Conservation (phyloP, 352 stramenopile genomes). For the Saprolegnia diclina region DNA sequence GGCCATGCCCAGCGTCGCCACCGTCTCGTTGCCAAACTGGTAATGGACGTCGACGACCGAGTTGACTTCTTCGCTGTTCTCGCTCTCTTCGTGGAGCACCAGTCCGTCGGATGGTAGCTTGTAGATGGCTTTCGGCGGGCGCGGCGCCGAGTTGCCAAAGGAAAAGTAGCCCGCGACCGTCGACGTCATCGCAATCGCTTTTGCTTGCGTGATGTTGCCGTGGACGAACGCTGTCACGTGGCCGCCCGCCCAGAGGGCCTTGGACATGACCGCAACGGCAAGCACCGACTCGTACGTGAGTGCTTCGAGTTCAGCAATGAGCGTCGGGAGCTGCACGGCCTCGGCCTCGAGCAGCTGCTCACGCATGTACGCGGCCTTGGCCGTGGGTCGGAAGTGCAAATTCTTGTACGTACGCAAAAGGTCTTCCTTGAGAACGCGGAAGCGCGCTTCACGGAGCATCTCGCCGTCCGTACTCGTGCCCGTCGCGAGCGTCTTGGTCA, state of each 20-base stretch:
- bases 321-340: constrained; percentile 42
- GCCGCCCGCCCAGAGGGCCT: constrained; percentile 45
- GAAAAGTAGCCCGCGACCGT: neutral
- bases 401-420: constrained; percentile 70
- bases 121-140: constrained; percentile 33
- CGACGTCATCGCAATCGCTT: neutral
- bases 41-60: constrained; percentile 82
- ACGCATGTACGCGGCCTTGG: constrained; percentile 60
- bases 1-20: constrained; percentile 58
- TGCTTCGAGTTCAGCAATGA: constrained; percentile 43
- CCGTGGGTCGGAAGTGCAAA: constrained; percentile 42
- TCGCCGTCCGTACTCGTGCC: constrained; percentile 14
- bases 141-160: neutral
- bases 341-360: constrained; percentile 52
- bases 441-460: constrained; percentile 28
- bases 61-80: constrained; percentile 75
- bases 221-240: constrained; percentile 62
- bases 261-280: constrained; percentile 33
- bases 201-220: constrained; percentile 47
- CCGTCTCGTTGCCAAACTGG: constrained; percentile 67
- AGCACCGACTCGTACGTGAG: constrained; percentile 38
- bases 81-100: constrained; percentile 54
- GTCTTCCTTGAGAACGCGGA: constrained; percentile 61
- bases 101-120: constrained; percentile 44
- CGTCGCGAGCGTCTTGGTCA: constrained; percentile 47